Evolutionary conservation across 345 rosid genomes (phyloP).

Genomic region (Populus ilicifolia): DNA sequence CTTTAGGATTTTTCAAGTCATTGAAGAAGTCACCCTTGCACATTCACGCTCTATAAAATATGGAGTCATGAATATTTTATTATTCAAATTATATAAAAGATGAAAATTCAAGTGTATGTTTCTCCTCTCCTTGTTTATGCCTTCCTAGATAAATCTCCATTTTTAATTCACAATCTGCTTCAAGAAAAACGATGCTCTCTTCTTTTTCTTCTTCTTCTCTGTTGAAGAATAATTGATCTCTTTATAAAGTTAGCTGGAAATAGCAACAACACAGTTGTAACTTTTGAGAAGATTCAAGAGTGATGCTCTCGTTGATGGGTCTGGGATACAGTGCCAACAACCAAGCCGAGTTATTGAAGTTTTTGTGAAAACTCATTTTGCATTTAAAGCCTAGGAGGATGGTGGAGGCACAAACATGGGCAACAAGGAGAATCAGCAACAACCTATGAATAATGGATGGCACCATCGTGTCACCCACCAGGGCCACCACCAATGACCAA

Average conservation of each 20-base stretch:
- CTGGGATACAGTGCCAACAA: conserved; percentile 21
- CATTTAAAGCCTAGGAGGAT: conserved; percentile 25
- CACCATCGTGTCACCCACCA: conserved; percentile 21
- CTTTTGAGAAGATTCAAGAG: conserved; percentile 37
- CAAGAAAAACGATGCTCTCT: too few relatives aligned
- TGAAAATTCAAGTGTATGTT: too few relatives aligned
- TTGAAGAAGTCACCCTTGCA: too few relatives aligned
- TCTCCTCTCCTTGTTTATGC: too few relatives aligned
- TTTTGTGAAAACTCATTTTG: conserved; percentile 12
- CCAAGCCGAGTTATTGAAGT: conserved; percentile 45
- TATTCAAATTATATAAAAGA: too few relatives aligned
- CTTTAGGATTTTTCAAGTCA: too few relatives aligned
- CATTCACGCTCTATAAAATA: too few relatives aligned
- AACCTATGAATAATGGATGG: conserved; percentile 52
- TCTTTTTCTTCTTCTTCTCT: not conserved
- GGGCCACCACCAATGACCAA: conserved; percentile 26
- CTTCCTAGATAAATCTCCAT: too few relatives aligned
- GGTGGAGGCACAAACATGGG: conserved; percentile 99
- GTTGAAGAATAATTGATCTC: not conserved
- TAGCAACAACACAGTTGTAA: conserved; percentile 13
- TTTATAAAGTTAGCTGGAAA: not conserved
- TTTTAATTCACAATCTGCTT: too few relatives aligned
- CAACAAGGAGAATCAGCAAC: conserved; percentile 85
- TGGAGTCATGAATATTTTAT: too few relatives aligned
- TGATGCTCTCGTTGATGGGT: conserved; percentile 33